Base-by-base conservation (phyloP, 805 yeast genomes). In the Suhomyces tanzawaensis region DNA sequence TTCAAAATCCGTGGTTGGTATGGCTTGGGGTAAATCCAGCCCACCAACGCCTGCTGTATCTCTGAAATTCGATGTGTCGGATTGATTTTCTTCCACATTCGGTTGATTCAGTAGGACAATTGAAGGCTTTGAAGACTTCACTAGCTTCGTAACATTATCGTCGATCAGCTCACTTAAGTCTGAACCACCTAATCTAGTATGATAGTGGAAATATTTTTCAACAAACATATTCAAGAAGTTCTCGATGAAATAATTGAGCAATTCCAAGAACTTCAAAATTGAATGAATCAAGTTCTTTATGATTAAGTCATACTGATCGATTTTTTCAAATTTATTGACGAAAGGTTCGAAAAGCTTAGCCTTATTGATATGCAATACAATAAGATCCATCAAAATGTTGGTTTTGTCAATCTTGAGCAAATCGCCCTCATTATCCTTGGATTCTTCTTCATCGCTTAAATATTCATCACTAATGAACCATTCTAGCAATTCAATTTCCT, bases 281-380 rank as follows among this genome's bases (percentile, higher is more conserved):
- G 74, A 71, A 45, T 53, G 59, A 2, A 68, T 45, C 38, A 71
- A 58, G 19, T 60, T 58, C 41, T 65, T 62, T n/a, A 66, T 49
- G 4, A 74, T 64, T 14, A 52, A 47, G 11, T 51, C 52, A 36
- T 59, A 53, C 16, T 60, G 61, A 3, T 63, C 51, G 8, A 39
- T 32, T 21, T 45, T 43, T 16, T 51, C 46, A 35, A 62, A 62
- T 39, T 60, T 58, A 29, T 52, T 58, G 57, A 74, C 60, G 46
- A 75, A 75, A 19, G 77, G 79, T 45, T 74, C 78, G 42, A 72
- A 69, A 35, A 75, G 60, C 40, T 75, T 75, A 18, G 78, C 76
- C 37, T 75, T 55, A 43, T 74, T 75, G 35, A 74, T 71, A 47
- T 73, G 68, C n/a, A 75, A 53, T 19, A 70, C 48, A 27, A 74